phyloP scores from a whole-genome alignment of 202 grass and related monocot species.

The Schoenoplectus tabernaemontani region DNA sequence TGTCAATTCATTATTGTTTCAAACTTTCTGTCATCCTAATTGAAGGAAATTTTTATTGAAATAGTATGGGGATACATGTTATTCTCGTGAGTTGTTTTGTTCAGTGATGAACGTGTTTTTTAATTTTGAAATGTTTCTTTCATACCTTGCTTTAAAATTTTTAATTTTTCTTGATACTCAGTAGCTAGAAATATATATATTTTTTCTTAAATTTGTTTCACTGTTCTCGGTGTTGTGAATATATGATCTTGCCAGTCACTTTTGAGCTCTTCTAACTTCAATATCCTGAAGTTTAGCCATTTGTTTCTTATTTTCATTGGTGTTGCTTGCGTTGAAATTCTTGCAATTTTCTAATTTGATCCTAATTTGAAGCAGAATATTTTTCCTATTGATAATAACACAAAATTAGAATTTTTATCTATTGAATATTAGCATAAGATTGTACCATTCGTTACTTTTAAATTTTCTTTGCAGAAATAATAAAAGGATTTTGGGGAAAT shows the following conservation, averaged over 20 bases:
- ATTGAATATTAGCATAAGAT: neutral
- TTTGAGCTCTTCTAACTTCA: neutral
- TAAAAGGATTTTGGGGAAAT: neutral
- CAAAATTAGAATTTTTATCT: neutral
- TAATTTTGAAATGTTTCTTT: neutral
- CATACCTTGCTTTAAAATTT: neutral
- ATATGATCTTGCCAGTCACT: neutral
- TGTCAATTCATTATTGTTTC: neutral
- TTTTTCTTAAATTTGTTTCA: neutral
- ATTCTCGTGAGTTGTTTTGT: neutral
- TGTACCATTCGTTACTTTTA: neutral
- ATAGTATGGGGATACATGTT: neutral
- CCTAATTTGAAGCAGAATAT: neutral
- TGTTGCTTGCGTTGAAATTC: neutral
- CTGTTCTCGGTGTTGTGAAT: neutral
- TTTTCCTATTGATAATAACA: neutral
- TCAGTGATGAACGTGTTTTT: neutral
- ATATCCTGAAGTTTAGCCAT: neutral
- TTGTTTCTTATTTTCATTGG: neutral
- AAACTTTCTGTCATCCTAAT: neutral
- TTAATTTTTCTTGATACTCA: neutral
- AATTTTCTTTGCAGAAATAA: neutral
- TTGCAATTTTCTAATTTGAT: neutral
- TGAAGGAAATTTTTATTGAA: neutral
- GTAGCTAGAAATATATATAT: neutral